Conservation (phyloP, 2,329 filamentous ascomycete species). For the Septoria petroselini region DNA sequence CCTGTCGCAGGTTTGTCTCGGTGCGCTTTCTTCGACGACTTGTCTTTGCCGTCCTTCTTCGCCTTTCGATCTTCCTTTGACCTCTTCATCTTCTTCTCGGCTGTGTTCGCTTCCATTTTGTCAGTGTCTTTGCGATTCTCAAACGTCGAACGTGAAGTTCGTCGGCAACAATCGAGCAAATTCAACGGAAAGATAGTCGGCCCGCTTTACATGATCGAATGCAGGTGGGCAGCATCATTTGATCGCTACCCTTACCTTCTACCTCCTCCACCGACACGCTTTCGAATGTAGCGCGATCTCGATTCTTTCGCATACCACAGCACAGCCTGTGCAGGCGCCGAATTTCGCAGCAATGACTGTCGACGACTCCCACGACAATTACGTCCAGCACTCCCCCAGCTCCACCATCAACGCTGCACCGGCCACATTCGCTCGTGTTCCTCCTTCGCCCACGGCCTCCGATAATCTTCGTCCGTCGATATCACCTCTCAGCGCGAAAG, state of each 20-base stretch:
- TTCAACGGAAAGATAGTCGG: no score
- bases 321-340: no score
- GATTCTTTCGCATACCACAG: no score
- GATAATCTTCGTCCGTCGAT: conserved; percentile 32
- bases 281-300: no score
- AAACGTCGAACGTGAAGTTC: no score
- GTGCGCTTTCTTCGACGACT: conserved; percentile 18
- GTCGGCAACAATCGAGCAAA: no score
- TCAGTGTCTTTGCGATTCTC: not conserved
- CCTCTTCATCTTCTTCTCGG: conserved; percentile 24
- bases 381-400: not conserved
- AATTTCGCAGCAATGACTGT: no score
- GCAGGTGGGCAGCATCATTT: no score
- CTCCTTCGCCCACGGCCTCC: conserved; percentile 18
- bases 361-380: not conserved
- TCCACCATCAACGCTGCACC: conserved; percentile 1
- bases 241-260: no score
- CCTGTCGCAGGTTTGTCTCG: conserved; percentile 8
- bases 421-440: conserved; percentile 5
- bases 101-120: conserved; percentile 16
- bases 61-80: conserved; percentile 21
- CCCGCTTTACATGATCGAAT: no score
- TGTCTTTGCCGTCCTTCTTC: conserved; percentile 19
- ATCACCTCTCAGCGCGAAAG: conserved; percentile 37
- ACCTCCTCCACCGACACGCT: no score